phyloP scores from a whole-genome alignment of 192 early-diverging fungal species.

The Lobosporangium transversale region DNA sequence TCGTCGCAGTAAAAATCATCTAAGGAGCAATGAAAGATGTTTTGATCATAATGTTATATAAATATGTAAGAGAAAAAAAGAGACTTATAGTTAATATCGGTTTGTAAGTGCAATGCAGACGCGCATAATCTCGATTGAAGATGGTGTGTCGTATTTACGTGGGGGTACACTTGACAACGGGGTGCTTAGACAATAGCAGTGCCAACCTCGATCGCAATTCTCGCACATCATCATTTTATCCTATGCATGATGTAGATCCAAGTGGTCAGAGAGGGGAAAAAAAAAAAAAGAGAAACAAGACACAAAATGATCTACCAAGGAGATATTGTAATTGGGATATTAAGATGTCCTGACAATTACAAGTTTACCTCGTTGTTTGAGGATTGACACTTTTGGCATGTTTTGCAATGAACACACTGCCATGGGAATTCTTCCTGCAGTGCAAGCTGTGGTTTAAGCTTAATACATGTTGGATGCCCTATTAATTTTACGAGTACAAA shows the following conservation, averaged over 20 bases:
- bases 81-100: not conserved
- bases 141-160: slow-evolving; percentile 15
- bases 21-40: slow-evolving; percentile 13
- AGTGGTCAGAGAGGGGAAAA: too few relatives aligned
- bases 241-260: too few relatives aligned
- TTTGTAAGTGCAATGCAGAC: not conserved
- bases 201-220: slow-evolving; percentile 59
- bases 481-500: too few relatives aligned
- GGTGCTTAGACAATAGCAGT: slow-evolving; percentile 58
- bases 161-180: slow-evolving; percentile 46
- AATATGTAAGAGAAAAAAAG: not conserved
- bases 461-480: slow-evolving; percentile 59
- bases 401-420: slow-evolving; percentile 66
- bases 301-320: not conserved
- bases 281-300: not conserved
- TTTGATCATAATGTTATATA: not conserved
- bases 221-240: slow-evolving; percentile 60
- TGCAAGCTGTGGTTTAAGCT: slow-evolving; percentile 40
- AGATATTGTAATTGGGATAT: not conserved
- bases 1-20: slow-evolving; percentile 56
- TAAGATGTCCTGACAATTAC: not conserved
- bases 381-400: slow-evolving; percentile 54
- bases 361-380: slow-evolving; percentile 56
- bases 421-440: slow-evolving; percentile 53
- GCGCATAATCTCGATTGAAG: not conserved